A percentile compares a stretch with the other conserved stretches of the same genome.
Evolutionary conservation across 2,329 filamentous ascomycete species (phyloP).

Genomic region (Fusarium coffeatum): DNA sequence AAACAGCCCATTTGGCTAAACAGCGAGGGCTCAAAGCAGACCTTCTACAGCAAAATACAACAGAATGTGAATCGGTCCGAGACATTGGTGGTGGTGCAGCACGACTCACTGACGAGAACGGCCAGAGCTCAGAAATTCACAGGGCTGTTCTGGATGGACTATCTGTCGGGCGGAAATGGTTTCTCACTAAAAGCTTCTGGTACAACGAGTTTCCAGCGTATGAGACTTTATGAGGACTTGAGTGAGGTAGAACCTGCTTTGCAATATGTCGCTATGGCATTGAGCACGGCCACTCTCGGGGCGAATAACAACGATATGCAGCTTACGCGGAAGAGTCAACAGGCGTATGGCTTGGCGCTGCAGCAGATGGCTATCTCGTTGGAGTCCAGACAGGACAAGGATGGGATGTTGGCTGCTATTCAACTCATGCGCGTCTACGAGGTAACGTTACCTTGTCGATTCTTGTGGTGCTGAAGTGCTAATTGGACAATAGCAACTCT

Average conservation of each 20-base stretch:
- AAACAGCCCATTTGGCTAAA: constrained; percentile 20
- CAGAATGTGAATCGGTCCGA: background rate
- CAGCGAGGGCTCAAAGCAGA: constrained; percentile 8
- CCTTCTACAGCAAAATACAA: background rate
- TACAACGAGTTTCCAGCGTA: constrained; percentile 2
- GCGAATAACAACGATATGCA: background rate
- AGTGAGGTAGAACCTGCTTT: constrained; percentile 1
- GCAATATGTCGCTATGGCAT: constrained; percentile 16
- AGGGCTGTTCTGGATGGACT: constrained; percentile 22
- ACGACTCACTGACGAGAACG: constrained; percentile 6
- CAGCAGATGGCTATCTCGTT: constrained; percentile 8
- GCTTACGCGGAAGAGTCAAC: constrained; percentile 6
- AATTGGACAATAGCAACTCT: background rate
- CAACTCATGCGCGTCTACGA: constrained; percentile 25
- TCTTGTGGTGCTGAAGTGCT: rapidly evolving
- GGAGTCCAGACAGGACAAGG: background rate
- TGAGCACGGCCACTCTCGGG: constrained; percentile 15
- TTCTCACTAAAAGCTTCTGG: constrained; percentile 6
- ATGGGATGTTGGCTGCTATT: constrained; percentile 5
- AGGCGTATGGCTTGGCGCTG: constrained; percentile 15
- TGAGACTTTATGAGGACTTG: background rate
- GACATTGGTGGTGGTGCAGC: background rate
- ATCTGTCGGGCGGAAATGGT: constrained; percentile 9
- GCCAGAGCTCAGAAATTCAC: constrained; percentile 17
- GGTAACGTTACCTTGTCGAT: background rate